A percentile compares a stretch with the other conserved stretches of the same genome.
Evolutionary conservation across 768 basidiomycete species (phyloP).

Genomic region (Crucibulum laeve): DNA sequence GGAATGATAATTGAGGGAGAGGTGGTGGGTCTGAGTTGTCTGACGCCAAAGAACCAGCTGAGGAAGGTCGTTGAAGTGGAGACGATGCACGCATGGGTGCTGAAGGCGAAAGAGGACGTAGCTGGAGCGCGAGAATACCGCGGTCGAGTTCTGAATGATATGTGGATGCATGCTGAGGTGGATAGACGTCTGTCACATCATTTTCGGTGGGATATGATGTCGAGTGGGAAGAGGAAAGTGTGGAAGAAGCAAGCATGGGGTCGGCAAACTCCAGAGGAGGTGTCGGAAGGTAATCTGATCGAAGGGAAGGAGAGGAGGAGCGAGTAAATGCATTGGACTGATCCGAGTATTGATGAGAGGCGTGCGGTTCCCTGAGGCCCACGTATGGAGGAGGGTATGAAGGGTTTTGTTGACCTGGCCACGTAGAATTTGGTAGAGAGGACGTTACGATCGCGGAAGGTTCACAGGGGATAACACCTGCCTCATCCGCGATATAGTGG

Average conservation of each 20-base stretch:
- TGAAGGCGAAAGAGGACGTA: conserved; percentile 6
- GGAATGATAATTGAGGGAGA: conserved; percentile 17
- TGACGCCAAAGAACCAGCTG: too few relatives aligned
- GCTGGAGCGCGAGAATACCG: too few relatives aligned
- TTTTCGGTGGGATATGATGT: background rate
- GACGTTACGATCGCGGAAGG: conserved; percentile 11
- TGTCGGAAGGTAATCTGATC: conserved; percentile 30
- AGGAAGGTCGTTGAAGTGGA: too few relatives aligned
- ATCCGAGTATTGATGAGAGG: conserved; percentile 4
- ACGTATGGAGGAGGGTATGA: conserved; percentile 13
- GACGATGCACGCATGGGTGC: too few relatives aligned
- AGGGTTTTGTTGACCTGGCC: conserved; percentile 6
- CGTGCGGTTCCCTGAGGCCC: conserved; percentile 3
- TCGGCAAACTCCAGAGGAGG: conserved; percentile 35
- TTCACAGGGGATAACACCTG: conserved; percentile 51
- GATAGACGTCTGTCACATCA: background rate
- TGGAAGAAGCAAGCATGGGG: conserved; percentile 17
- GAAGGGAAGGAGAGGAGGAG: conserved; percentile 19
- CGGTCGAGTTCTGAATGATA: too few relatives aligned
- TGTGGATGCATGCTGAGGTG: too few relatives aligned
- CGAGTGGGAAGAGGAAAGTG: conserved; percentile 7
- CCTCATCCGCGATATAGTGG: conserved; percentile 58
- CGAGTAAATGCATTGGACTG: conserved; percentile 14
- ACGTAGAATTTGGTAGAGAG: conserved; percentile 9
- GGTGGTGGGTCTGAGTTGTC: too few relatives aligned